A percentile compares a stretch with the other conserved stretches of the same genome.
Evolutionary conservation across 2,329 filamentous ascomycete species (phyloP).

Genomic region (Nothomitra cinnamomea): DNA sequence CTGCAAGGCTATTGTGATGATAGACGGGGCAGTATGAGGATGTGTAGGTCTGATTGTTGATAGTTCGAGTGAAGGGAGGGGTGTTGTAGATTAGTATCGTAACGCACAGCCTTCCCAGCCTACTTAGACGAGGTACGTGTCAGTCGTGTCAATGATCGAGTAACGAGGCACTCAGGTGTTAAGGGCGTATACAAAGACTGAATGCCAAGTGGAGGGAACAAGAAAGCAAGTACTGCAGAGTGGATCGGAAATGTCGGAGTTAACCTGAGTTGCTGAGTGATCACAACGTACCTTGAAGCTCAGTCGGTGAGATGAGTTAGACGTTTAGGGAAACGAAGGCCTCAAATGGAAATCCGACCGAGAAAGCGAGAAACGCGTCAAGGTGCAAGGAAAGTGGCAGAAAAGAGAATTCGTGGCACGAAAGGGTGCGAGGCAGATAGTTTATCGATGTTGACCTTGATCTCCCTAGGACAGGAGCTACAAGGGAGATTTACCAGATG

Average conservation of each 20-base stretch:
- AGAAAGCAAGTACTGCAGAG: not conserved
- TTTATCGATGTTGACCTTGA: not conserved
- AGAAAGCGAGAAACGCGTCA: slow-evolving; percentile 2
- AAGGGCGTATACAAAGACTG: not conserved
- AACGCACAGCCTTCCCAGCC: not conserved
- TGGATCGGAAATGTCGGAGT: too few relatives aligned
- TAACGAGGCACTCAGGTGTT: not conserved
- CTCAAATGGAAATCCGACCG: slow-evolving; percentile 2
- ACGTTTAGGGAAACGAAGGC: not conserved
- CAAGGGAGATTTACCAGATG: slow-evolving; percentile 2
- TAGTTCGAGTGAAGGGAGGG: not conserved
- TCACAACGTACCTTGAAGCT: not conserved
- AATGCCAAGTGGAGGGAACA: not conserved
- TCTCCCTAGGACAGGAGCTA: slow-evolving; percentile 2
- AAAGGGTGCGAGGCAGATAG: not conserved
- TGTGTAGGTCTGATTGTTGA: not conserved
- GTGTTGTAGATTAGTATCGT: not conserved
- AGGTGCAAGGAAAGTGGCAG: not conserved
- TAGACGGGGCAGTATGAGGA: not conserved
- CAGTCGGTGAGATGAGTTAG: not conserved
- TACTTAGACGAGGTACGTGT: slow-evolving; percentile 3
- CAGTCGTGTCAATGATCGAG: not conserved
- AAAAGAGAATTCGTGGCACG: slow-evolving; percentile 1
- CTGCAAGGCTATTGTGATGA: not conserved
- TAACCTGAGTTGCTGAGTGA: not conserved